These are phyloP conservation scores for Oxytropis ochrocephala DNA, from an alignment of 306 rosid genomes.

Conservation along the genomic window DNA sequence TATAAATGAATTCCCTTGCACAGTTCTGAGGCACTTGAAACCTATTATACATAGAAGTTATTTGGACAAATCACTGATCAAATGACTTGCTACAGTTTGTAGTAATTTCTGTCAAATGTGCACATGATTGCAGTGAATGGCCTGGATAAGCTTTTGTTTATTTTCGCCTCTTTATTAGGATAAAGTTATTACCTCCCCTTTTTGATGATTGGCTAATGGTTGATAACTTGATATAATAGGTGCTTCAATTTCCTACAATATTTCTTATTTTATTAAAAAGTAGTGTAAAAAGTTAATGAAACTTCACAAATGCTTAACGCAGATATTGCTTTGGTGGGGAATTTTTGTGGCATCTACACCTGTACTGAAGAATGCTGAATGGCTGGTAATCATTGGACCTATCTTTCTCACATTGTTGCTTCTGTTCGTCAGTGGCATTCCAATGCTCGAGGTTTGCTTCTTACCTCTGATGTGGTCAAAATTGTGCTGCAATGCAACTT, in stretches of 20 bases:
- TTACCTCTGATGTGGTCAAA: constrained; percentile 16
- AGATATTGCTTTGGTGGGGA: constrained; percentile 99
- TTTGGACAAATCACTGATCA: neutral
- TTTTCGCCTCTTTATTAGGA: neutral
- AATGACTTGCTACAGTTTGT: neutral
- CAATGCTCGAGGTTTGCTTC: constrained; percentile 82
- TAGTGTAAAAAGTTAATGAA: constrained; percentile 7
- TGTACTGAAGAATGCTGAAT: constrained; percentile 65
- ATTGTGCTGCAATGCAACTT: neutral
- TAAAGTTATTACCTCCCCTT: neutral
- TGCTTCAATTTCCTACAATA: neutral
- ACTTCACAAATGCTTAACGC: constrained; percentile 21
- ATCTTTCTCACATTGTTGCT: constrained; percentile 77
- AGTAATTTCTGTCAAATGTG: neutral
- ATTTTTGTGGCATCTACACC: constrained; percentile 81
- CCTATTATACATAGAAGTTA: neutral
- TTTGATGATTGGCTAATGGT: constrained; percentile 6
- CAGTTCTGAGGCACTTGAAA: neutral
- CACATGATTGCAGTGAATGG: neutral
- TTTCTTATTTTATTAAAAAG: neutral
- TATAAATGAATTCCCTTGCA: neutral
- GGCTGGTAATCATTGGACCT: constrained; percentile 88
- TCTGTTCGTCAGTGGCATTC: constrained; percentile 94
- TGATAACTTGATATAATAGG: neutral
- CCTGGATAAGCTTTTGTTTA: constrained; percentile 3